Base-by-base conservation (phyloP, 73 alveolate genomes). In the Tetrahymena elliotti region DNA sequence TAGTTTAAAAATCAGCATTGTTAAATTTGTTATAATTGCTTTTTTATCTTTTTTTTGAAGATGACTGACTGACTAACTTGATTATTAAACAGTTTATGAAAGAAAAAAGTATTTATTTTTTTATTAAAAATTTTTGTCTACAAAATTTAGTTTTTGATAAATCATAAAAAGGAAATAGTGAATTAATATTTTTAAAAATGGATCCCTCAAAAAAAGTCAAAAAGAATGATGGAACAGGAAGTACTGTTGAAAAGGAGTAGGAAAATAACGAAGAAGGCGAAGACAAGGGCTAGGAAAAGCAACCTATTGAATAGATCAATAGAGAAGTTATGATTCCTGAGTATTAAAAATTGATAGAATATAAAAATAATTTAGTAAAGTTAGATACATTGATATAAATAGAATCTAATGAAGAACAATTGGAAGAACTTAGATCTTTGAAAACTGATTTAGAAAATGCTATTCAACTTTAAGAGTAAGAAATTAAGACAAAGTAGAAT, bases 281-380 rank as follows among this genome's bases (percentile, higher is more conserved):
- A 68, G 88, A 68, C n/a, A 68, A 68, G 34, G 88, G 36, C 34
- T 31, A 68, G n/a, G 88, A 24, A 68, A 68, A 68, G 22, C 88
- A 68, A 10, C 88, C 88, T 24, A 31, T 68, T 68, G 88, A 68
- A 68, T 68, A 68, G 6, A 53, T 93, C 15, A 94, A 94, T 22
- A 41, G 93, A 52, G 88, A 52, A 15, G 38, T 68, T 13, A 82
- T 94, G 84, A 83, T 84, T 15, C 54, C 53, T 22, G 94, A 47
- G 33, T 94, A 94, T 22, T 35, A 94, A 83, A 84, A 84, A 34
- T 83, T 94, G 94, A 94, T 94, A n/a, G 93, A 83, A 84, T 84
- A 83, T 41, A 94, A 94, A 52, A 94, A 94, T 84, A 84, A 94
- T 94, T 39, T 94, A 52, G 92, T 94, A 38, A 94, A 84, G 52